These are phyloP conservation scores for Graphilbum fragrans DNA, from an alignment of 2,329 filamentous ascomycete genomes.

Conservation along the genomic window DNA sequence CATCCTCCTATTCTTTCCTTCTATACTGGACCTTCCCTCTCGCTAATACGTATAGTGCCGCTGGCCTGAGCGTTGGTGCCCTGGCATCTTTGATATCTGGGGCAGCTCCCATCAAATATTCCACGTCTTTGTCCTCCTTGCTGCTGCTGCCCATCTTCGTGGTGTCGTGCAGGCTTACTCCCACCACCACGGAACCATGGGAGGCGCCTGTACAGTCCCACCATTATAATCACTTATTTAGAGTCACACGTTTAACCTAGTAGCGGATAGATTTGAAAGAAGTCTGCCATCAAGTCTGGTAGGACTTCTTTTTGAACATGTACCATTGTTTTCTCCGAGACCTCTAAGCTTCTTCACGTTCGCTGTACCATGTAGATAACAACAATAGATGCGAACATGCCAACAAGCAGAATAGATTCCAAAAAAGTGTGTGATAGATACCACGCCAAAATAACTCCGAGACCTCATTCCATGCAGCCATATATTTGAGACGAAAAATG, in stretches of 20 bases:
- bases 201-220: constrained; percentile 31
- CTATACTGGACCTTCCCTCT: neutral
- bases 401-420: neutral
- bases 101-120: constrained; percentile 95
- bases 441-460: neutral
- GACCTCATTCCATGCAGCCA: neutral
- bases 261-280: too few species aligned
- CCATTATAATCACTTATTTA: neutral
- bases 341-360: too few species aligned
- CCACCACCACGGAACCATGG: constrained; percentile 56
- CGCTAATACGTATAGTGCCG: constrained; percentile 39
- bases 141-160: constrained; percentile 68
- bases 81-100: constrained; percentile 78
- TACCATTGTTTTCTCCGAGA: too few species aligned
- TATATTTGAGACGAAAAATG: neutral
- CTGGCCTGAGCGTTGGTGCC: constrained; percentile 69
- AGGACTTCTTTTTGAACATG: too few species aligned
- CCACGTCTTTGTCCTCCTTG: constrained; percentile 76
- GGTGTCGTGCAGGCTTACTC: constrained; percentile 80
- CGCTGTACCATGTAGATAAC: too few species aligned
- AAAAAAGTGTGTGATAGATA: too few species aligned
- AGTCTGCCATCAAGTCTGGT: too few species aligned
- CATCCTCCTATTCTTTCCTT: neutral
- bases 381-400: neutral
- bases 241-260: too few species aligned